Conservation (phyloP, 2,329 filamentous ascomycete species). For the Microcyclospora pomicola region DNA sequence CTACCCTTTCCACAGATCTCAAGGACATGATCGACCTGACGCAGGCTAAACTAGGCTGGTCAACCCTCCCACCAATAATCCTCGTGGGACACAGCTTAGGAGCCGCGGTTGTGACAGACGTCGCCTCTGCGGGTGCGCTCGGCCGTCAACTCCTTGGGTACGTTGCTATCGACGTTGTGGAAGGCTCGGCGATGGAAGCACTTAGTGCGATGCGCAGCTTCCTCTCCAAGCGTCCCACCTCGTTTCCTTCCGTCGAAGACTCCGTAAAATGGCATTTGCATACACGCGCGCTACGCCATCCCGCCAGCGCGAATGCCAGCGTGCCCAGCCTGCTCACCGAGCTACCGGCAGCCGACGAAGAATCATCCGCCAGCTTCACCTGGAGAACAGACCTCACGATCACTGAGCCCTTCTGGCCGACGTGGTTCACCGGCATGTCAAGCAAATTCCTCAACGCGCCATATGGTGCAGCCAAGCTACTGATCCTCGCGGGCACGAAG, state of each 20-base stretch:
- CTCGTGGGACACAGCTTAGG: conserved; percentile 88
- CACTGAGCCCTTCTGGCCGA: conserved; percentile 86
- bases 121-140: conserved; percentile 49
- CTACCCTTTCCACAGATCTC: conserved; percentile 61
- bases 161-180: conserved; percentile 85
- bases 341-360: conserved; percentile 13
- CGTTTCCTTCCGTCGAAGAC: conserved; percentile 62
- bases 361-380: conserved; percentile 37
- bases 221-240: conserved; percentile 62
- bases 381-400: conserved; percentile 77
- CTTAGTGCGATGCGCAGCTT: conserved; percentile 90
- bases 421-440: conserved; percentile 81
- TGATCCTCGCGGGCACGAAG: conserved; percentile 80
- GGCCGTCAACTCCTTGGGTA: conserved; percentile 64
- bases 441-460: conserved; percentile 56
- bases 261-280: conserved; percentile 92
- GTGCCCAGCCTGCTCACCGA: conserved; percentile 64
- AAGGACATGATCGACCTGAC: conserved; percentile 53
- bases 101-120: conserved; percentile 76
- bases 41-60: conserved; percentile 57
- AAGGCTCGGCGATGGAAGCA: conserved; percentile 88
- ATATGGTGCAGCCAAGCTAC: conserved; percentile 52
- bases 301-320: conserved; percentile 68
- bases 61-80: conserved; percentile 56
- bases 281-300: conserved; percentile 73